Evolutionary conservation across 2,329 filamentous ascomycete species (phyloP), one percentile per base, ranked within the genome.

Genomic region (Botrytis fabae): DNA sequence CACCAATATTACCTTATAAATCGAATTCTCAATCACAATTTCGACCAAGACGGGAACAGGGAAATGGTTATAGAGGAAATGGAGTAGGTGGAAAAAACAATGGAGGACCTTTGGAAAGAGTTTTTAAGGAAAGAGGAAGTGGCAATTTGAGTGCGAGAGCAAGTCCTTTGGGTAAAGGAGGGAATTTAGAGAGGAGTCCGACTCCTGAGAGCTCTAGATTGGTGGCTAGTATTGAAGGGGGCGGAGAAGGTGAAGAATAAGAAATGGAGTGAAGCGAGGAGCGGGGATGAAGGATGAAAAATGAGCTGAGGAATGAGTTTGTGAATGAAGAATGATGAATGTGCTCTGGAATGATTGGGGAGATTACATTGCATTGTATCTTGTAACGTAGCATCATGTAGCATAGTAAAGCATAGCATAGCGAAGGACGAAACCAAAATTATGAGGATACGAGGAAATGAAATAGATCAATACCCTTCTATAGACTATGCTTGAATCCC

Each of bases 101-200:
- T 44, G 54, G 42, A 7, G 51, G 70, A 35, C 70, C 63, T 2
- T 6, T 69, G 22, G 63, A 72, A 28, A 60, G 28, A 32, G 22
- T 72, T n/a, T 32, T 64, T 8, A 20, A 20, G 28, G 66, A 73
- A n/a, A 28, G 35, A 40, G 57, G 44, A 22, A 38, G 63, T 22
- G 32, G 64, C 38, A 66, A 14, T 8, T 9, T 38, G 38, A 59
- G 40, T 22, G 6, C 10, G 16, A 70, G 35, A 70, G 71, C 40
- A 18, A 73, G 71, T 28, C 66, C 71, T 14, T 40, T 73, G 14
- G 46, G 66, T 6, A 73, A 46, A 32, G 66, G 64, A 44, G 69
- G 51, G 51, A 63, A 66, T 48, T 28, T 60, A 25, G 59, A 63
- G 16, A 70, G 9, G 20, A 69, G 54, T 51, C 35, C 28, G 22